Base-by-base conservation (phyloP, 345 rosid species). In the Lepidium sativum region DNA sequence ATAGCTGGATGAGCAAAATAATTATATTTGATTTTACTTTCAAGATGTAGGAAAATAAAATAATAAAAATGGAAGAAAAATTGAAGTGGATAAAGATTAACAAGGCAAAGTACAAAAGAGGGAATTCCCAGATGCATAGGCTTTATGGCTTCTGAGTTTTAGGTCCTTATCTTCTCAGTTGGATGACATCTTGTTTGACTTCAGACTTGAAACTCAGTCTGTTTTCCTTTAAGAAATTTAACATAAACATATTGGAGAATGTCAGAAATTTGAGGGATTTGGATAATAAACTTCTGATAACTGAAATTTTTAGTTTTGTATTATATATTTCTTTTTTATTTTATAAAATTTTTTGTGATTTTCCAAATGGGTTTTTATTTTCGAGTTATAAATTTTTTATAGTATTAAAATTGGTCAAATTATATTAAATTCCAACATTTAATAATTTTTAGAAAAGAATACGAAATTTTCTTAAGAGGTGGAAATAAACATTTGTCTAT, bases 1-100 rank as follows among this genome's bases (percentile, higher is more conserved):
- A 81, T 84, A 80, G 65, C 78, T 16, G 54, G 50, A 60, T 57
- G 11, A 52, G 43, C 14, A 3, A 55, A 47, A 14, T 9, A 16
- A 6, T 20, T 12, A 13, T 63, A 16, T 9, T 4, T 25, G 18
- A 41, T 27, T 10, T 58, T 14, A 8, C 13, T 16, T 37, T 56
- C 16, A 44, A 21, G 42, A 6, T 12, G 6, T 15, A 0, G 20
- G 4, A 16, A 41, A 42, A 7, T 2, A 39, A 34, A 54, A 12
- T 49, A 29, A 27, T 37, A 0, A 13, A 52, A 52, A 4, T 52
- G 8, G 21, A 51, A 43, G 45, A 59, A 48, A 41, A 6, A 32
- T 1, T 4, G 0, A 38, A 59, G 42, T 49, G 66, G 72, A 38
- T 58, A 59, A 58, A 68, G 32, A 56, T 48, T 20, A 39, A 17